Evolutionary conservation across 371 early-diverging fungal species (phyloP), one percentile per base, ranked within the genome.

Genomic region (Encephalitozoon intestinalis): DNA sequence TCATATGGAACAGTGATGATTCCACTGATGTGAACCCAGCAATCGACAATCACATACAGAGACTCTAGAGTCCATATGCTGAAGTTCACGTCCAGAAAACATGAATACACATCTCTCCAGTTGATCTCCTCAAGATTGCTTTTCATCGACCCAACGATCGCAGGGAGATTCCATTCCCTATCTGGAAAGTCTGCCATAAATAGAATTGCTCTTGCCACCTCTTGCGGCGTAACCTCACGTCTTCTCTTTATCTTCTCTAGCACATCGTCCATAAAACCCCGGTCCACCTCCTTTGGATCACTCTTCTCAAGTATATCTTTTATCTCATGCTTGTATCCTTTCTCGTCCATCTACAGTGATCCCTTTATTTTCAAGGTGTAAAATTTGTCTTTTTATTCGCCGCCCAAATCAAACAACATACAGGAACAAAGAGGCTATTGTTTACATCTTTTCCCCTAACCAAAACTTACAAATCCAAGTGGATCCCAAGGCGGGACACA

Each of bases 1-100:
- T 78, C 65, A 63, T 75, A 82, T 7, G 83, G 83, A 21, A 82
- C 78, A 28, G 80, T 82, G 21, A 63, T 82, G 37, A 51, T 73
- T 26, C 76, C 76, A 41, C 41, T 58, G 7, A 80, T 66, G 63
- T 30, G 49, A 2, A 63, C 51, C 82, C 82, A 82, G 53, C 64
- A 58, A 50, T 82, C 78, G 44, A 82, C 70, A 8, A 82, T 58
- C 8, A 46, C 26, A 67, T 77, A 73, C n/a, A 77, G 41, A 34
- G 43, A 63, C n/a, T 77, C 71, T 25, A 67, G 31, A 41, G 64
- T 71, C 63, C 68, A 63, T 0, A 81, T 58, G 5, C 65, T 73
- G 21, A 78, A 67, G 28, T 78, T 67, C 25, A 58, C 31, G 12
- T 81, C 71, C 12, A 64, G n/a, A 21, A 76, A 64, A 18, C 37